A percentile compares a stretch with the other conserved stretches of the same genome.
Conservation (phyloP, 192 early-diverging fungal species). For the Backusella australiensis region DNA sequence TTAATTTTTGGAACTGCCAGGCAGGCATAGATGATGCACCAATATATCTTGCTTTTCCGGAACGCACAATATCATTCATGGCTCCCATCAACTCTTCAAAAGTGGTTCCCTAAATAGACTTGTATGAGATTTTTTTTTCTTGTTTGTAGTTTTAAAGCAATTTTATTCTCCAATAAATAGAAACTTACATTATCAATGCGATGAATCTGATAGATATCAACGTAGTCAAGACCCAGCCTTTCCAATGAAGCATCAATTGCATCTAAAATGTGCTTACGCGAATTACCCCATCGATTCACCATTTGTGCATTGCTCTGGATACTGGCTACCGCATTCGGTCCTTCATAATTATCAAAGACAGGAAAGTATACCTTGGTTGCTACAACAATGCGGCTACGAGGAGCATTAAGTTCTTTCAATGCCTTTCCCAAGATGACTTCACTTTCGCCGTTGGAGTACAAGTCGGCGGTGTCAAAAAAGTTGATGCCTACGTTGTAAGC, state of each 20-base stretch:
- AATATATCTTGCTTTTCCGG: conserved; percentile 41
- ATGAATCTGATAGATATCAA: conserved; percentile 54
- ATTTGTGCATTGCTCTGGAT: background rate
- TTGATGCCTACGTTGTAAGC: conserved; percentile 36
- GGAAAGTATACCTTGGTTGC: conserved; percentile 37
- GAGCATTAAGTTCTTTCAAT: conserved; percentile 33
- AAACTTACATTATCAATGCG: conserved; percentile 22
- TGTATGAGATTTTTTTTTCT: background rate
- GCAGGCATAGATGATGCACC: conserved; percentile 36
- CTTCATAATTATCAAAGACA: conserved; percentile 25
- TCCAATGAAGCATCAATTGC: conserved; percentile 30
- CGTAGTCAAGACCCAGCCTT: conserved; percentile 38
- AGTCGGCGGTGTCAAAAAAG: conserved; percentile 26
- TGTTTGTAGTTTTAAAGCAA: background rate
- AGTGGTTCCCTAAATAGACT: conserved; percentile 33
- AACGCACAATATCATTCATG: conserved; percentile 37
- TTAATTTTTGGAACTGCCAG: conserved; percentile 49
- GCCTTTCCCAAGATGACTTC: conserved; percentile 34
- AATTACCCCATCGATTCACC: conserved; percentile 25
- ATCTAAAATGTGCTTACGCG: conserved; percentile 30
- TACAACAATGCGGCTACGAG: conserved; percentile 27
- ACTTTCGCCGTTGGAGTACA: conserved; percentile 31
- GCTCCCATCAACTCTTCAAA: conserved; percentile 41
- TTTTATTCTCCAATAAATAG: background rate
- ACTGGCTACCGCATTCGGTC: conserved; percentile 8